Percentiles rank a stretch among this genome's conserved stretches.
Evolutionary conservation across 768 basidiomycete genomes (phyloP).

Genomic region (Lactifluus hygrophoroides): DNA sequence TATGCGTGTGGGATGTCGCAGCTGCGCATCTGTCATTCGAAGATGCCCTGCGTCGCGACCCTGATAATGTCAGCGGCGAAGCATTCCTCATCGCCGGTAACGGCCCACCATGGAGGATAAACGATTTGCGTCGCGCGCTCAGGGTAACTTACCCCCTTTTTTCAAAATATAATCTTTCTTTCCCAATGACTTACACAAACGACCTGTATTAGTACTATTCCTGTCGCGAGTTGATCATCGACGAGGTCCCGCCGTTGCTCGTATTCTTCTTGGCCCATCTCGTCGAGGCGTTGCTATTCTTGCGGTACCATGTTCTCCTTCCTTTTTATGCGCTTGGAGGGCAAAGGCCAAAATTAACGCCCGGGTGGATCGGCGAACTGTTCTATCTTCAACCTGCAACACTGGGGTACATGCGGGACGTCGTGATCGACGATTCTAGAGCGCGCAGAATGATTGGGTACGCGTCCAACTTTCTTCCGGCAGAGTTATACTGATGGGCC

Average conservation of each 20-base stretch:
- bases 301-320: constrained; percentile 27
- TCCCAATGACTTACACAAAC: too few relatives aligned
- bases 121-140: constrained; percentile 26
- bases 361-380: constrained; percentile 27
- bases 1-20: constrained; percentile 32
- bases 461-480: background rate
- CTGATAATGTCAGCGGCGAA: constrained; percentile 26
- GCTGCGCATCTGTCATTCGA: constrained; percentile 30
- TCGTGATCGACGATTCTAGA: constrained; percentile 30
- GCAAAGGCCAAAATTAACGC: constrained; percentile 22
- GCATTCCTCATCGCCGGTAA: constrained; percentile 30
- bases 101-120: constrained; percentile 28
- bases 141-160: constrained; percentile 21
- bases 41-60: constrained; percentile 25
- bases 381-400: constrained; percentile 30
- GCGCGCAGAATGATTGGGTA: constrained; percentile 29
- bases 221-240: constrained; percentile 24
- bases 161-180: background rate
- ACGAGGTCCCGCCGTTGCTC: constrained; percentile 26
- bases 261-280: constrained; percentile 28
- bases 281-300: constrained; percentile 26
- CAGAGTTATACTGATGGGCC: constrained; percentile 3
- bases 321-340: constrained; percentile 21
- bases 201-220: constrained; percentile 27
- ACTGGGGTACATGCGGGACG: constrained; percentile 27